These are phyloP conservation scores for Endoconidiophora polonica DNA, from an alignment of 2,329 filamentous ascomycete species.

Conservation along the genomic window DNA sequence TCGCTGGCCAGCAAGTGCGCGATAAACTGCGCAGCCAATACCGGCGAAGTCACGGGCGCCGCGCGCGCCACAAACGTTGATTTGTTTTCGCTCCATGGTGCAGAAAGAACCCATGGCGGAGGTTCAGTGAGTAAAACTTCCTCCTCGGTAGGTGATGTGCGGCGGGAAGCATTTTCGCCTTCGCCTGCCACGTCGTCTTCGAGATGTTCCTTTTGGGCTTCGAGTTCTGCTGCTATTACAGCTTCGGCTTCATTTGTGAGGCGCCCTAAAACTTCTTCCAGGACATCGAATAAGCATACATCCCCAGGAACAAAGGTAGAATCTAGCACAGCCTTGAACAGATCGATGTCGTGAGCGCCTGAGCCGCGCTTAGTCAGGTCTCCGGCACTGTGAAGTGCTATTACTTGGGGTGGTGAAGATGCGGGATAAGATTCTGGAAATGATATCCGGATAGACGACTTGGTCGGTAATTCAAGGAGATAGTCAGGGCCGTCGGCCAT, in stretches of 20 bases:
- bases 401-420: slow-evolving; percentile 47
- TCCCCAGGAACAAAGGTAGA: slow-evolving; percentile 54
- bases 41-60: slow-evolving; percentile 49
- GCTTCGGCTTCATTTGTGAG: slow-evolving; percentile 17
- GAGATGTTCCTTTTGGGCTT: slow-evolving; percentile 14
- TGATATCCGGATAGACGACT: slow-evolving; percentile 41
- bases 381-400: slow-evolving; percentile 67
- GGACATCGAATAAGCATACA: slow-evolving; percentile 81
- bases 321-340: slow-evolving; percentile 50
- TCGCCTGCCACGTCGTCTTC: slow-evolving; percentile 11
- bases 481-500: slow-evolving; percentile 26
- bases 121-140: slow-evolving; percentile 15
- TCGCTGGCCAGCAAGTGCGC: slow-evolving; percentile 65
- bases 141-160: slow-evolving; percentile 9
- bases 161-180: not conserved
- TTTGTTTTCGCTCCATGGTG: slow-evolving; percentile 61
- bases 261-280: slow-evolving; percentile 50
- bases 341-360: slow-evolving; percentile 51
- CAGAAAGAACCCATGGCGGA: slow-evolving; percentile 57
- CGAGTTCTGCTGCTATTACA: slow-evolving; percentile 15
- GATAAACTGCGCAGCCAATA: slow-evolving; percentile 54
- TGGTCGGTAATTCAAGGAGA: slow-evolving; percentile 49
- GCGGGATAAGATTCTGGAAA: slow-evolving; percentile 64
- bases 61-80: slow-evolving; percentile 75
- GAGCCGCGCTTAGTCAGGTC: slow-evolving; percentile 50